Percentiles rank a stretch among this genome's conserved stretches.
Evolutionary conservation across 768 basidiomycete species (phyloP).

Genomic region (Pisolithus sp.): DNA sequence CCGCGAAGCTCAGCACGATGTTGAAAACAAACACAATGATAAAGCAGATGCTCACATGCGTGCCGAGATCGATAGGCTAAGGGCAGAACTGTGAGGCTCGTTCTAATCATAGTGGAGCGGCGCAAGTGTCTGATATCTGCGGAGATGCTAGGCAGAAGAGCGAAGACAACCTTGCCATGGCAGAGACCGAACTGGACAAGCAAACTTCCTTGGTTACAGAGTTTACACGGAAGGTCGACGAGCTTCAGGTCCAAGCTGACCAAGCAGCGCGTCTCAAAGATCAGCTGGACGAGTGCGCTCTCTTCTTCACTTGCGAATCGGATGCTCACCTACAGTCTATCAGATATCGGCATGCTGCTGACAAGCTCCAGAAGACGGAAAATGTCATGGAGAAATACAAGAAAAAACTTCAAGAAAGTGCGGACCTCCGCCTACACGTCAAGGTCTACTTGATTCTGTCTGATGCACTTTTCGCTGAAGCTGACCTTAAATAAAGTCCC

Average conservation of each 20-base stretch:
- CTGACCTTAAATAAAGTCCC: constrained; percentile 39
- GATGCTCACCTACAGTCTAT: neutral
- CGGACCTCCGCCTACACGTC: constrained; percentile 80
- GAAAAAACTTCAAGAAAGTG: constrained; percentile 94
- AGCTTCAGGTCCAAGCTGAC: constrained; percentile 71
- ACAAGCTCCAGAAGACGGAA: constrained; percentile 88
- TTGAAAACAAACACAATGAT: constrained; percentile 55
- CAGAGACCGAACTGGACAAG: constrained; percentile 80
- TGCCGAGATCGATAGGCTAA: constrained; percentile 75
- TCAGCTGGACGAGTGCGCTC: constrained; percentile 80
- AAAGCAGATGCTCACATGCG: constrained; percentile 74
- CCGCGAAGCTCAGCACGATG: constrained; percentile 52
- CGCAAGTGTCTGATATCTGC: constrained; percentile 18
- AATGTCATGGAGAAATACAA: constrained; percentile 99
- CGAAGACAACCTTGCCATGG: constrained; percentile 81
- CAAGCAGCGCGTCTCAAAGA: constrained; percentile 81
- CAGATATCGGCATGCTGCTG: constrained; percentile 88
- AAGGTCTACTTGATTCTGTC: constrained; percentile 44
- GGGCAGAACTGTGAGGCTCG: constrained; percentile 72
- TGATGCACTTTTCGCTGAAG: neutral
- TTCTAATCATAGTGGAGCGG: constrained; percentile 1
- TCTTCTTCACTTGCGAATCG: neutral
- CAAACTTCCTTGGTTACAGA: constrained; percentile 64
- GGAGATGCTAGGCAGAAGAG: constrained; percentile 73
- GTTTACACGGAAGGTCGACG: constrained; percentile 72